Evolutionary conservation across 1,284 basidiomycete genomes (phyloP).

Genomic region (Papiliotrema laurentii): DNA sequence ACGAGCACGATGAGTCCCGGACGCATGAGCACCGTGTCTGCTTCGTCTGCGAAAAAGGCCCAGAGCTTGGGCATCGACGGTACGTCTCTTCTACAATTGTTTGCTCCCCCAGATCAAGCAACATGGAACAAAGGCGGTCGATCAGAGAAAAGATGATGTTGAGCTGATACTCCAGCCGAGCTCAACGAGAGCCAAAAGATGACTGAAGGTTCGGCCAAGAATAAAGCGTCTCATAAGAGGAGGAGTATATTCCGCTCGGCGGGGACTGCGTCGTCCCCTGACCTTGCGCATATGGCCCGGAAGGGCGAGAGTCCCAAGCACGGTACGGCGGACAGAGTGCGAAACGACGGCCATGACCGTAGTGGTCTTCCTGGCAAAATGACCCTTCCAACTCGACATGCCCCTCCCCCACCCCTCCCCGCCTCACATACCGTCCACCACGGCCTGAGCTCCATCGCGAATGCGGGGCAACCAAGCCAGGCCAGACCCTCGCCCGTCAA

Average conservation of each 20-base stretch:
- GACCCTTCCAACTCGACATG: neutral
- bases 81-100: slow-evolving; percentile 4
- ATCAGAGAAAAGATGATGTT: neutral
- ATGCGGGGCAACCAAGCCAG: neutral
- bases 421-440: neutral
- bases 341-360: slow-evolving; percentile 3
- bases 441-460: neutral
- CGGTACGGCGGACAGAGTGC: too few relatives aligned
- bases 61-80: slow-evolving; percentile 36
- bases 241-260: slow-evolving; percentile 79
- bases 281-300: slow-evolving; percentile 73
- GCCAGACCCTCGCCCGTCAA: neutral
- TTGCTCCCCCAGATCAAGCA: neutral
- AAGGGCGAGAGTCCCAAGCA: too few relatives aligned
- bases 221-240: slow-evolving; percentile 55
- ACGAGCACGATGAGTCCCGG: slow-evolving; percentile 10
- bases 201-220: slow-evolving; percentile 11
- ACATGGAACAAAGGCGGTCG: neutral
- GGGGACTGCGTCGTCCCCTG: slow-evolving; percentile 81
- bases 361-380: neutral
- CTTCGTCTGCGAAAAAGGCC: slow-evolving; percentile 9
- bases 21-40: slow-evolving; percentile 4
- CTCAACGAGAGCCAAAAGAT: slow-evolving; percentile 7
- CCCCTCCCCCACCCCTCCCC: neutral
- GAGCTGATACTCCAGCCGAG: neutral